These are phyloP conservation scores for Pontederia crassipes DNA, from an alignment of 176 grass and related monocot species.

Conservation along the genomic window DNA sequence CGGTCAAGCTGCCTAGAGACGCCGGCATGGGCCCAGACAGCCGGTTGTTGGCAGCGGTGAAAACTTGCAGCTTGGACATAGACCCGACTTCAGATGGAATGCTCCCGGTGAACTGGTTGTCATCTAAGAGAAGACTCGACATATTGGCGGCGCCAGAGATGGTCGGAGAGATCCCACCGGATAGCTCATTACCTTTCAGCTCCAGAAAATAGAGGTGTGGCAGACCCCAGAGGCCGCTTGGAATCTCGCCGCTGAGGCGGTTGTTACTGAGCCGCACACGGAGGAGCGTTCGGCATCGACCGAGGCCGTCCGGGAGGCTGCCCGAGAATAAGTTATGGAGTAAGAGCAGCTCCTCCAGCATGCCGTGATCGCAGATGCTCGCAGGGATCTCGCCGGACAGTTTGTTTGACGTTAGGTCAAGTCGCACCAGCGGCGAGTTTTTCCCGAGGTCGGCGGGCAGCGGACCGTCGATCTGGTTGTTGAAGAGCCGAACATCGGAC, in stretches of 20 bases:
- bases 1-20: conserved; percentile 34
- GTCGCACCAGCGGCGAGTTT: conserved; percentile 35
- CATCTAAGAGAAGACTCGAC: conserved; percentile 54
- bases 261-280: conserved; percentile 64
- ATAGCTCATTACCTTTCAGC: conserved; percentile 48
- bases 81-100: conserved; percentile 68
- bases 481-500: conserved; percentile 54
- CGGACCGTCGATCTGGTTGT: conserved; percentile 50
- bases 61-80: conserved; percentile 51
- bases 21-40: conserved; percentile 55
- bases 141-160: conserved; percentile 68
- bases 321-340: conserved; percentile 50
- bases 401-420: conserved; percentile 58
- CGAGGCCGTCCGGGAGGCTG: conserved; percentile 46
- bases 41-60: conserved; percentile 63
- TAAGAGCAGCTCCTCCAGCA: conserved; percentile 63
- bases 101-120: conserved; percentile 44
- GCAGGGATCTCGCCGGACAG: conserved; percentile 63
- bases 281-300: conserved; percentile 43
- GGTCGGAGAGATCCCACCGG: conserved; percentile 55
- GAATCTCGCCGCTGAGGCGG: conserved; percentile 47
- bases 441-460: conserved; percentile 51
- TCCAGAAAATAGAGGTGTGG: conserved; percentile 70
- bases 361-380: conserved; percentile 73
- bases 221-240: conserved; percentile 66